Percentiles rank a stretch among this genome's conserved stretches.
These are phyloP conservation scores for Nepenthes alata DNA, from an alignment of 179 eudicot species.

Conservation along the genomic window DNA sequence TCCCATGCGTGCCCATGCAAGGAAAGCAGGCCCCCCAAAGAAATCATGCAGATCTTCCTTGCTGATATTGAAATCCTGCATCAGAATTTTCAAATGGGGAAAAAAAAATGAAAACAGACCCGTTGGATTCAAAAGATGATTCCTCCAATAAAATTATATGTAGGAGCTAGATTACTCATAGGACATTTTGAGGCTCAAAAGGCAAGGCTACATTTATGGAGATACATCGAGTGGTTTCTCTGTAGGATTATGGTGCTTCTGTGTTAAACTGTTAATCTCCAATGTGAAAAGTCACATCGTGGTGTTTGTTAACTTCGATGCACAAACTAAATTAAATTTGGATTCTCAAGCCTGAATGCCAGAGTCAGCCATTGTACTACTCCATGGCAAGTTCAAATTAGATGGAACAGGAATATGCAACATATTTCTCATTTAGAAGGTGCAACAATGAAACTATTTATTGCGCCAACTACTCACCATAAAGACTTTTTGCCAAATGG, in stretches of 20 bases:
- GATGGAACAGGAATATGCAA: not conserved
- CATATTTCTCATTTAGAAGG: not conserved
- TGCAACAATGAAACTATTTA: not conserved
- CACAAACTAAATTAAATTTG: too few species aligned
- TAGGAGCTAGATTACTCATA: not conserved
- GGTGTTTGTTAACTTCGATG: too few species aligned
- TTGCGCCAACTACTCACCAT: constrained; percentile 25
- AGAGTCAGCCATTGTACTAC: not conserved
- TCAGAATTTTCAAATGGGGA: not conserved
- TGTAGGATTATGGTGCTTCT: too few species aligned
- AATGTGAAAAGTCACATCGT: too few species aligned
- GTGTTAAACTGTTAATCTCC: too few species aligned
- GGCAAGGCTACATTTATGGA: too few species aligned
- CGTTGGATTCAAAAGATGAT: constrained; percentile 4
- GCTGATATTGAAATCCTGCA: constrained; percentile 62
- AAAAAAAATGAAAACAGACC: not conserved
- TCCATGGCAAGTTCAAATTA: not conserved
- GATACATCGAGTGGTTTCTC: too few species aligned
- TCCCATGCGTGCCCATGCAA: constrained; percentile 99
- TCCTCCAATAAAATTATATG: not conserved
- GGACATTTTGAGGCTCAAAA: not conserved
- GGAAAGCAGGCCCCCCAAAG: constrained; percentile 99
- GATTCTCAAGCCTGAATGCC: too few species aligned
- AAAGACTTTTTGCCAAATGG: constrained; percentile 96
- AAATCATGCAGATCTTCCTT: constrained; percentile 58